phyloP scores from a whole-genome alignment of 1,284 basidiomycete species.

The Psilocybe mexicana region DNA sequence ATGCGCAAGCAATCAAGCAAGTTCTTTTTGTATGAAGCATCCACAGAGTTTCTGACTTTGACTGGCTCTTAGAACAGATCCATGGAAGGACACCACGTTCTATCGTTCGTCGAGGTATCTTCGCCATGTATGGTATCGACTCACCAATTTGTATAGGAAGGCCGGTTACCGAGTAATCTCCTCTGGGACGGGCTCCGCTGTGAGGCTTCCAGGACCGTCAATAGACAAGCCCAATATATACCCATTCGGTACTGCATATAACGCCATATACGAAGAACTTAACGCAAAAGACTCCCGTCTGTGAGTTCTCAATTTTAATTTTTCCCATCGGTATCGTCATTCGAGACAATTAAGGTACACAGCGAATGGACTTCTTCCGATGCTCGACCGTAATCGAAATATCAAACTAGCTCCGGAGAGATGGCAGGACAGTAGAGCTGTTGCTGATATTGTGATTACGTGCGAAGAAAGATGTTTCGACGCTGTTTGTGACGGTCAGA shows the following conservation, averaged over 20 bases:
- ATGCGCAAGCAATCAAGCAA: conserved; percentile 95
- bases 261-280: conserved; percentile 94
- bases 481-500: conserved; percentile 93
- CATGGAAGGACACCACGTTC: conserved; percentile 96
- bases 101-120: conserved; percentile 61
- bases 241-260: conserved; percentile 97
- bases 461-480: conserved; percentile 99
- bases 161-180: conserved; percentile 92
- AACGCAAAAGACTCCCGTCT: conserved; percentile 81
- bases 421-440: conserved; percentile 90
- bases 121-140: neutral
- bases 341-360: conserved; percentile 67
- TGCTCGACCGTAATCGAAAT: conserved; percentile 95
- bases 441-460: conserved; percentile 96
- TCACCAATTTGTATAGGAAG: conserved; percentile 49
- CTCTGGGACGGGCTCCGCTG: conserved; percentile 95
- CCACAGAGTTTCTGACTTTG: conserved; percentile 18
- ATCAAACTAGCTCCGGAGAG: conserved; percentile 94
- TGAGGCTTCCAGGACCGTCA: conserved; percentile 92
- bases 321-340: conserved; percentile 1
- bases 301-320: conserved; percentile 47
- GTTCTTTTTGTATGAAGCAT: conserved; percentile 25
- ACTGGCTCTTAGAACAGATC: conserved; percentile 79
- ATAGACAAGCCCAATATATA: conserved; percentile 99
- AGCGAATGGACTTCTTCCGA: conserved; percentile 95